A percentile compares a stretch with the other conserved stretches of the same genome.
These are phyloP conservation scores for Schizopora paradoxa DNA, from an alignment of 1,284 basidiomycete species.

Conservation along the genomic window DNA sequence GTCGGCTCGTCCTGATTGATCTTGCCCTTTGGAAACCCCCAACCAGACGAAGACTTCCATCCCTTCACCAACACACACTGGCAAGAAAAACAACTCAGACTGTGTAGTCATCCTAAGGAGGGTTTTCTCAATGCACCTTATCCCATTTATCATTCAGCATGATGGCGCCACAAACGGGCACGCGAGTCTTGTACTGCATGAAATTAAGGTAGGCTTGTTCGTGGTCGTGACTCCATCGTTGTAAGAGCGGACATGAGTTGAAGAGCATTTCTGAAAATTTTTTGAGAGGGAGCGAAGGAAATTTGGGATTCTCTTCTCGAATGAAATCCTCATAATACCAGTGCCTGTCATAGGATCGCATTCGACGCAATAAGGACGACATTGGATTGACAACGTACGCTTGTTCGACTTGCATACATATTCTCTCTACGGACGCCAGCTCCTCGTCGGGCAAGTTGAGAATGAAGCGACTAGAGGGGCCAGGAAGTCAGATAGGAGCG, in stretches of 20 bases:
- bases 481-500: slow-evolving; percentile 14
- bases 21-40: slow-evolving; percentile 99
- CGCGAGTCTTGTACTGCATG: slow-evolving; percentile 94
- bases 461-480: slow-evolving; percentile 76
- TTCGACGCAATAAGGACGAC: slow-evolving; percentile 15
- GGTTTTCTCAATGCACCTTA: slow-evolving; percentile 55
- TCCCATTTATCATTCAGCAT: slow-evolving; percentile 90
- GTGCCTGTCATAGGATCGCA: slow-evolving; percentile 51
- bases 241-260: slow-evolving; percentile 73
- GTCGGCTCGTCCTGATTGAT: slow-evolving; percentile 92
- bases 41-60: slow-evolving; percentile 94
- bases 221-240: slow-evolving; percentile 75
- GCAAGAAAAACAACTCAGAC: slow-evolving; percentile 10
- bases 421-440: slow-evolving; percentile 83
- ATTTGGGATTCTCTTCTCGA: slow-evolving; percentile 81
- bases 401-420: slow-evolving; percentile 99
- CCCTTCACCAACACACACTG: slow-evolving; percentile 94
- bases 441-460: slow-evolving; percentile 95
- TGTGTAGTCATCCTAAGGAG: slow-evolving; percentile 8
- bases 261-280: slow-evolving; percentile 95
- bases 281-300: slow-evolving; percentile 86
- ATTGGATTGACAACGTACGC: slow-evolving; percentile 57
- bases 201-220: slow-evolving; percentile 79
- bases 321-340: slow-evolving; percentile 99
- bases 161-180: slow-evolving; percentile 98